Conservation (phyloP, 192 early-diverging fungal species). For the Globomyces pollinis-pini region DNA sequence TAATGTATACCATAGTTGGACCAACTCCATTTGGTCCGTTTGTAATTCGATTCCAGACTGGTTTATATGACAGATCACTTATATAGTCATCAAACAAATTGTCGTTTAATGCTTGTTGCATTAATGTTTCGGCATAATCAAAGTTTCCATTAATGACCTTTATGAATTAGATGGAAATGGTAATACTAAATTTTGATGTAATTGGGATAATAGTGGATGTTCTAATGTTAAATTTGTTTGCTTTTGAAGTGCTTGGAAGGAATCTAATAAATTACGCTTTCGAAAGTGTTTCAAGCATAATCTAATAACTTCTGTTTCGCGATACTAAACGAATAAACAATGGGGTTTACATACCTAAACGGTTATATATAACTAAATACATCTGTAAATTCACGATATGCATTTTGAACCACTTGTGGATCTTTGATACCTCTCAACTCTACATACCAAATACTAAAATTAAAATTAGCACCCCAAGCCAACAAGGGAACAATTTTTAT, state of each 20-base stretch:
- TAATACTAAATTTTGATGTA: conserved; percentile 53
- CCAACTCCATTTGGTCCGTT: conserved; percentile 14
- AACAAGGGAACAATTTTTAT: conserved; percentile 89
- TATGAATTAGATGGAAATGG: no score
- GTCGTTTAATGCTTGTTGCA: conserved; percentile 49
- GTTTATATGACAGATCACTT: conserved; percentile 56
- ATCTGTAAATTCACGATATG: conserved; percentile 52
- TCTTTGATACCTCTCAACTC: conserved; percentile 76
- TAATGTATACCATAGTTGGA: conserved; percentile 44
- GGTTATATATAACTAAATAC: no score
- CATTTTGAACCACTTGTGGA: conserved; percentile 57
- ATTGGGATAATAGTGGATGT: conserved; percentile 67
- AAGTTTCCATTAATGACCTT: conserved; percentile 72
- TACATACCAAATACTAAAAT: conserved; percentile 92
- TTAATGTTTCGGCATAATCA: conserved; percentile 58
- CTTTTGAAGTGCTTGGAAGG: conserved; percentile 61
- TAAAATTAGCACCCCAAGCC: conserved; percentile 89
- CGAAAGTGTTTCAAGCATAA: conserved; percentile 86
- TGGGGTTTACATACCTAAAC: neutral
- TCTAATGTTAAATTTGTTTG: conserved; percentile 63
- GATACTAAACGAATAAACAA: no score
- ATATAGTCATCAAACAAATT: conserved; percentile 72
- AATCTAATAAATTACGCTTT: conserved; percentile 64
- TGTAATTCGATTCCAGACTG: conserved; percentile 55
- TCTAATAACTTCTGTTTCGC: conserved; percentile 71